Evolutionary conservation across 352 stramenopile species (phyloP), one percentile per base, ranked within the genome.

Genomic region (Phytophthora meadii): DNA sequence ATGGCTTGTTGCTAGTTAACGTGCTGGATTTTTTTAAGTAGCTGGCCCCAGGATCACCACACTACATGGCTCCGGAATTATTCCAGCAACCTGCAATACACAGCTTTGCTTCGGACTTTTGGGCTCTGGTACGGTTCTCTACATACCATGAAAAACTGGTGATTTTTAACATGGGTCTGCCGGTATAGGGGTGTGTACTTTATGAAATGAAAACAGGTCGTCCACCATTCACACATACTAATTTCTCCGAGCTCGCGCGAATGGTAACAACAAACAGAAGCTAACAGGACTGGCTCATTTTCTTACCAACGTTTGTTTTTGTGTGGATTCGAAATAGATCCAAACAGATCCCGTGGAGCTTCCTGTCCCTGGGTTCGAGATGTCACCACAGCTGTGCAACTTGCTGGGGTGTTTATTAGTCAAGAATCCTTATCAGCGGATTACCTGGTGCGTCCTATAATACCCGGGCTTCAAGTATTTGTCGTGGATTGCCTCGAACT

Each of bases 31-130:
- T 48, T 40, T 8, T 48, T 55, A 6, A 40, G 22, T 57, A 90
- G 76, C 71, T 93, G 51, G 74, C 71, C 12, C 74, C 81, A 32
- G 92, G 91, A 5, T 95, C 87, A 4, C 90, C 90, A 0, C 89
- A 90, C 56, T 98, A 98, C 68, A 98, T 97, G 92, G 91, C 93
- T 1, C 92, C 93, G 0, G 93, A 98, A 55, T 74, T 98, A 27
- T 98, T 98, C 60, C 79, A 92, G 6, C 76, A 92, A 17, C 74
- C 85, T 15, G 80, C 81, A 27, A 70, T 96, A 4, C 88, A 97
- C 68, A 97, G 86, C 54, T 97, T 97, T 64, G 91, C 88, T 22
- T 97, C 89, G 10, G 93, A 95, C 45, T 94, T 95, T 63, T 96
- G 88, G 88, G 86, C 88, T 17, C 52, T 95, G 72, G 87, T 95